Evolutionary conservation across 2,329 filamentous ascomycete genomes (phyloP), one percentile per base, ranked within the genome.

Genomic region (Sarocladium strictum): DNA sequence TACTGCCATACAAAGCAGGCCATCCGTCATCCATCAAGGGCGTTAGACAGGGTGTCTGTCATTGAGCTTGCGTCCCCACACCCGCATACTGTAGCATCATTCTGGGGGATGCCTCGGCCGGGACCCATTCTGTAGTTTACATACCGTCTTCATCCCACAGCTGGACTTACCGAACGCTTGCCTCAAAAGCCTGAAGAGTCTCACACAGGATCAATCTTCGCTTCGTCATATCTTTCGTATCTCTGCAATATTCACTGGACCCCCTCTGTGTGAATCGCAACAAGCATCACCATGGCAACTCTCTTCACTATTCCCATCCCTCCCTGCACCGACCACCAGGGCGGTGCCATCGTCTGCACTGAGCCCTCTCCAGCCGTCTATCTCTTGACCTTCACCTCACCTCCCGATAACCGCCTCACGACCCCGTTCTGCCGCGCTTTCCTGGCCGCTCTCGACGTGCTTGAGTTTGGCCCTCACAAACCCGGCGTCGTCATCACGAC

Each of bases 401-500:
- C 86, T 1, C 83, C 85, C 1, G 89, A 94, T 72, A 94, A 93
- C 72, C 82, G 89, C 35, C 78, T 93, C 45, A 86, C 84, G 1
- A 83, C 84, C 1, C 71, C 77, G 37, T 87, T 91, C 63, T 86
- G 85, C 71, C 73, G 79, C 56, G 78, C 88, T 12, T 69, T 93
- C 35, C 73, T 89, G 29, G 73, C 84, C 11, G 86, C 88, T 3
- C 82, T 94, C 58, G 88, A 94, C 71, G 83, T 89, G 21, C 72
- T 94, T 63, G 86, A 91, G 68, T 79, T 84, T 56, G 77, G 77
- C 54, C 62, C 66, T 49, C 77, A 86, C 62, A 76, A 80, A 0
- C 79, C 80, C n/a, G 89, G 89, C 53, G 88, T 92, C 5, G 76
- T 94, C 14, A 74, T 92, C 56, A 93, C 89, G 4, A 93, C 89